phyloP scores from a whole-genome alignment of 345 rosid species.

The Ceriops decandra region DNA sequence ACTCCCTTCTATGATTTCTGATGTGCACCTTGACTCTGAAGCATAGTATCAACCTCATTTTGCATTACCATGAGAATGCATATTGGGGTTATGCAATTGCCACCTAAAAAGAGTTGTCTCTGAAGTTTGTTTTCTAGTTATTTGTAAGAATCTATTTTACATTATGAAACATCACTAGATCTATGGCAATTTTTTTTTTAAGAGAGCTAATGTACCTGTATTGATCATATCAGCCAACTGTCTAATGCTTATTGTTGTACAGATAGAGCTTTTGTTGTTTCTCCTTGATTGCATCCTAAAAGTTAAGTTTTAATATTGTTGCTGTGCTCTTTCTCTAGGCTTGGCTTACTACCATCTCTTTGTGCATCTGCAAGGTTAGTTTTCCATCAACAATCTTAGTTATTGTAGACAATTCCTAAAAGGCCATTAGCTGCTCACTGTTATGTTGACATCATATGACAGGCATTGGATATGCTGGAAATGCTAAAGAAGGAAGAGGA shows the following conservation, averaged over 20 bases:
- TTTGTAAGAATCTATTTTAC: background rate
- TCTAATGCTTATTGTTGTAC: no score
- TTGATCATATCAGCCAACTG: no score
- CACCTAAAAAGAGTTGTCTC: no score
- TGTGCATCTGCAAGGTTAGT: slow-evolving; percentile 83
- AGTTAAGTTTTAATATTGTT: background rate
- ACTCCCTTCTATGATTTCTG: no score
- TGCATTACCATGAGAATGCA: no score
- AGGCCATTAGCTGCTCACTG: background rate
- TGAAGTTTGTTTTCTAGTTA: background rate
- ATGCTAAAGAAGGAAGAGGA: slow-evolving; percentile 86
- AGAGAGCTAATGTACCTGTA: background rate
- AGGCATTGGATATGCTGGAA: slow-evolving; percentile 86
- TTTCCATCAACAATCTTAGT: slow-evolving; percentile 2
- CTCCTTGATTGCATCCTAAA: background rate
- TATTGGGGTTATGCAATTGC: no score
- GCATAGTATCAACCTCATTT: no score
- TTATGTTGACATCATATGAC: slow-evolving; percentile 20
- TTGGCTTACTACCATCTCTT: slow-evolving; percentile 71
- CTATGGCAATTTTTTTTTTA: background rate
- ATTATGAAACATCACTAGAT: background rate
- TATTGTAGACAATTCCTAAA: background rate
- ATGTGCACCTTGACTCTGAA: no score
- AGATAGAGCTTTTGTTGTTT: no score
- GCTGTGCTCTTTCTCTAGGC: slow-evolving; percentile 48